A percentile compares a stretch with the other conserved stretches of the same genome.
These are phyloP conservation scores for Isochrysis galbana DNA, from an alignment of 78 protist species.

Conservation along the genomic window DNA sequence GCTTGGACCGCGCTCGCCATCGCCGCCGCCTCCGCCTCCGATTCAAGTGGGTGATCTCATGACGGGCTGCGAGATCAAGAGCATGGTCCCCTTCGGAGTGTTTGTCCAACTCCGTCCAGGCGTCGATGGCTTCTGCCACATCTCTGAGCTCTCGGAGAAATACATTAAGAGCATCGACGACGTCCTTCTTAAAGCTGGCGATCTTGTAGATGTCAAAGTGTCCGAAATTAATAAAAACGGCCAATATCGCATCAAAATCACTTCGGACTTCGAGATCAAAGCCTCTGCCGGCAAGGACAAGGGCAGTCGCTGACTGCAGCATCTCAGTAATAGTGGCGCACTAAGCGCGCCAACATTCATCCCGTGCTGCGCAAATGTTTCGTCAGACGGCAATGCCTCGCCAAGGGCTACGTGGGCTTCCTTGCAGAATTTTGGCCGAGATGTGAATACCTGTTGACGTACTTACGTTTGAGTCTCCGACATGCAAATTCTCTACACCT, in stretches of 20 bases:
- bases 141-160: background rate
- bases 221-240: background rate
- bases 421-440: no score
- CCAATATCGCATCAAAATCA: background rate
- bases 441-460: no score
- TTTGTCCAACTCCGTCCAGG: background rate
- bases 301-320: no score
- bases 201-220: background rate
- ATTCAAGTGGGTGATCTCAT: background rate
- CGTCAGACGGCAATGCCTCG: no score
- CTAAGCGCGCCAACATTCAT: no score
- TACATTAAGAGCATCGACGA: background rate
- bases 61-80: background rate
- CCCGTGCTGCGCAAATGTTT: no score
- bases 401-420: no score
- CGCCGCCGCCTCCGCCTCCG: background rate
- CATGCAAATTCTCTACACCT: no score
- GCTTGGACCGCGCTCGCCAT: background rate
- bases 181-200: background rate
- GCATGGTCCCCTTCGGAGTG: background rate
- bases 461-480: no score
- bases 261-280: background rate
- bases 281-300: no score
- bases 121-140: conserved; percentile 25
- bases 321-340: no score